Evolutionary conservation across 768 basidiomycete genomes (phyloP).

Genomic region (Xerocomus potaroensis): DNA sequence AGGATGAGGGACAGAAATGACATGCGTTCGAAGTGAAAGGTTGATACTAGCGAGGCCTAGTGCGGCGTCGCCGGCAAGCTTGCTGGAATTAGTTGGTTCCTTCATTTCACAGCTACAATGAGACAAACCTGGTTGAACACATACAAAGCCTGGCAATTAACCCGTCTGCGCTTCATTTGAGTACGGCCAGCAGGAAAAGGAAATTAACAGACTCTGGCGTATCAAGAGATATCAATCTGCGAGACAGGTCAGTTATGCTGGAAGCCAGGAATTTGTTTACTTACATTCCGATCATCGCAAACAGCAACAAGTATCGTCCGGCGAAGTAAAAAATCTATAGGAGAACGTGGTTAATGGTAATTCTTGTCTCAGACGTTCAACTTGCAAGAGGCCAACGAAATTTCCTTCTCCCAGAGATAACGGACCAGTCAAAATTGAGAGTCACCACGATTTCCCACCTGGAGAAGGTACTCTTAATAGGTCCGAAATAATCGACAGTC

Average conservation of each 20-base stretch:
- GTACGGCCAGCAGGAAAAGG: not conserved
- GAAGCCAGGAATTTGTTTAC: constrained; percentile 4
- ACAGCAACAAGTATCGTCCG: constrained; percentile 41
- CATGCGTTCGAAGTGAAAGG: constrained; percentile 43
- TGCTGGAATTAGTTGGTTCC: constrained; percentile 2
- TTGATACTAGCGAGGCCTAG: constrained; percentile 46
- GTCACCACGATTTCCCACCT: constrained; percentile 45
- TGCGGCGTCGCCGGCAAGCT: constrained; percentile 42
- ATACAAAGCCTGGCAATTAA: constrained; percentile 46
- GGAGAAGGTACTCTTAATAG: not conserved
- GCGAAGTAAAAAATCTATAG: constrained; percentile 42
- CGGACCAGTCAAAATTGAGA: constrained; percentile 39
- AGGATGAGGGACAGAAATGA: not conserved
- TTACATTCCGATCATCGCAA: constrained; percentile 46
- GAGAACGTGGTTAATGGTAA: constrained; percentile 5
- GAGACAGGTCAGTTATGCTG: not conserved
- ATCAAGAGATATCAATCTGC: constrained; percentile 35
- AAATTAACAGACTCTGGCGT: constrained; percentile 20
- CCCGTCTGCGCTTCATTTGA: constrained; percentile 20
- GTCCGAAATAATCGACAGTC: not conserved
- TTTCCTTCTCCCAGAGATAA: constrained; percentile 37
- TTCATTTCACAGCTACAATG: not conserved
- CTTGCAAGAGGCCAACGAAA: constrained; percentile 49
- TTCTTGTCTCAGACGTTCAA: constrained; percentile 1
- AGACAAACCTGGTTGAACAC: constrained; percentile 41